phyloP scores from a whole-genome alignment of 305 asterid genomes.

The Fraxinus albicans region DNA sequence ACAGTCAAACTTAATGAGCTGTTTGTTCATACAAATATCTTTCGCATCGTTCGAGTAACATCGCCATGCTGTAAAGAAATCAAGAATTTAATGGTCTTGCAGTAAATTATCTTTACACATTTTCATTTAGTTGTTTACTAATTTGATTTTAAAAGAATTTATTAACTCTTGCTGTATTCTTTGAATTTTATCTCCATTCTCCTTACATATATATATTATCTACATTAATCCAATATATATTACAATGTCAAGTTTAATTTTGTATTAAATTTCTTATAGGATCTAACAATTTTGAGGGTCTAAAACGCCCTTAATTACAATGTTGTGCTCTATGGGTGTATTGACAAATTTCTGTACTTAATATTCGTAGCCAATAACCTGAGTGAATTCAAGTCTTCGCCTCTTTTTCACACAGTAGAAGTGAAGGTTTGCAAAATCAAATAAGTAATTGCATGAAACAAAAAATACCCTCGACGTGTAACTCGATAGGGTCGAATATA shows the following conservation, averaged over 20 bases:
- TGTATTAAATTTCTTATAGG: not conserved
- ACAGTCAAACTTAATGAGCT: conserved; percentile 56
- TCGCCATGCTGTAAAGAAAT: conserved; percentile 53
- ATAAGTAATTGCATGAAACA: not conserved
- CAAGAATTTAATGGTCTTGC: not conserved
- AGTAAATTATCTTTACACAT: not conserved
- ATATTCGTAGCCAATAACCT: not conserved
- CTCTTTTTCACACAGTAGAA: not conserved
- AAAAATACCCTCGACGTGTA: not conserved
- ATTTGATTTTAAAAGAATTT: not conserved
- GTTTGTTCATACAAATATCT: conserved; percentile 59
- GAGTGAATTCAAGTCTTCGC: not conserved
- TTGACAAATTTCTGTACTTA: not conserved
- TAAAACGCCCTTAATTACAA: not conserved
- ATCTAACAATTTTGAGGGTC: not conserved
- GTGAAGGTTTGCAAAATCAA: not conserved
- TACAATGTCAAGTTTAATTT: not conserved
- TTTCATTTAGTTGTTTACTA: not conserved
- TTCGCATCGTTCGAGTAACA: conserved; percentile 74
- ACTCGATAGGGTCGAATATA: not conserved
- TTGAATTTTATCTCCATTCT: not conserved
- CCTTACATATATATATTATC: not conserved
- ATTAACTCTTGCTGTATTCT: not conserved
- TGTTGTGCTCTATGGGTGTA: not conserved
- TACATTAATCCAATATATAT: not conserved